Evolutionary conservation across 1,284 basidiomycete genomes (phyloP), one percentile per base, ranked within the genome.

Genomic region (Ganoderma leucocontextum): DNA sequence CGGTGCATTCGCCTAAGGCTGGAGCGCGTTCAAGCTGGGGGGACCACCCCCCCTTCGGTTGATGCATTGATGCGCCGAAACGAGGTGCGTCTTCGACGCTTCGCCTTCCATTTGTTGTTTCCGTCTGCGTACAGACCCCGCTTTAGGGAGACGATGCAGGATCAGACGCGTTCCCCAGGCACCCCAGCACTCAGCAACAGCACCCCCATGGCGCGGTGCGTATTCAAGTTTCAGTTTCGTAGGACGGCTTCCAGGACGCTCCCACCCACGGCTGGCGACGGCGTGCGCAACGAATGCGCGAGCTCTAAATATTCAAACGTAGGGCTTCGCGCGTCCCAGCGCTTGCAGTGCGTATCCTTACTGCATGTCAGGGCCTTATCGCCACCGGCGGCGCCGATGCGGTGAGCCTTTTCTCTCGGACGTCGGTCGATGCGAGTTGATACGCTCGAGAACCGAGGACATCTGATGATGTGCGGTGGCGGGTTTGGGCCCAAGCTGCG

Each of bases 121-220:
- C 55, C 15, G 6, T 10, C 35, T 4, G 55, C 17, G 6, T 58
- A 58, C 55, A 38, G 55, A 35, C n/a, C 55, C 55, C 55, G 55
- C 55, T 58, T 35, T 22, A 38, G 55, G 55, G 55, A 58, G 55
- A 38, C 55, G 33, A 33, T 15, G 55, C 55, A 22, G 8, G 55
- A 58, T 58, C 35, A 58, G 33, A 19, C 55, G 33, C 55, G 55
- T 58, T 58, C 55, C 19, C 35, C 55, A 58, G 55, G 55, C 36
- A 58, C 55, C 19, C 44, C n/a, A 0, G n/a, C n/a, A n/a, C 19
- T 15, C 52, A 55, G 52, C 35, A 58, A n/a, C 55, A 12, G 55
- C 35, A 53, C 10, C 33, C n/a, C 47, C 59, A 44, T 60, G n/a
- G n/a, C 22, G 17, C 13, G 15, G 25, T 13, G 47, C 22, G n/a